A percentile compares a stretch with the other conserved stretches of the same genome.
phyloP scores from a whole-genome alignment of 371 early-diverging fungal genomes.

The Dipsacomyces acuminosporus region DNA sequence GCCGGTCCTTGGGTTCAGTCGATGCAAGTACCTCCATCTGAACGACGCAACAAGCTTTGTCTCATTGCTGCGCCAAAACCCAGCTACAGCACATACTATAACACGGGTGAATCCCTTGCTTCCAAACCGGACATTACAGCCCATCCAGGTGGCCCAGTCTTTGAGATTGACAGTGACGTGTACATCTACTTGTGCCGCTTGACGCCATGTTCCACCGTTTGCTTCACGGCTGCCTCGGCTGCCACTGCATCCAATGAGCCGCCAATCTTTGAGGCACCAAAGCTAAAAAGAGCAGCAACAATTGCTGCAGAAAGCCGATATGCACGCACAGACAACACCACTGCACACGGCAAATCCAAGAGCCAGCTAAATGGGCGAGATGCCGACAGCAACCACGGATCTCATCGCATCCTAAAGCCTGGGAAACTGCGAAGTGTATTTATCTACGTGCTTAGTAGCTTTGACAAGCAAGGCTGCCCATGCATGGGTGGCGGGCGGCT shows the following conservation, averaged over 20 bases:
- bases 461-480: constrained; percentile 16
- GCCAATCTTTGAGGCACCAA: constrained; percentile 27
- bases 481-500: constrained; percentile 25
- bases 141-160: constrained; percentile 7
- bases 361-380: too few species aligned
- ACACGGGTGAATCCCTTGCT: constrained; percentile 8
- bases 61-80: constrained; percentile 30
- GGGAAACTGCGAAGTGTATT: constrained; percentile 16
- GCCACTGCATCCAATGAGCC: constrained; percentile 14
- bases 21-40: constrained; percentile 28
- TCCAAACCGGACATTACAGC: constrained; percentile 17
- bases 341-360: too few species aligned
- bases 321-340: neutral
- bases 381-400: neutral
- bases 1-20: constrained; percentile 38
- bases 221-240: constrained; percentile 9
- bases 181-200: constrained; percentile 39
- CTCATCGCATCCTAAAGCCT: neutral
- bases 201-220: constrained; percentile 26
- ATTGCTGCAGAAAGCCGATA: constrained; percentile 1
- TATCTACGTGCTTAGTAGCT: constrained; percentile 26
- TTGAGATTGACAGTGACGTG: constrained; percentile 44
- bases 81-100: constrained; percentile 4
- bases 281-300: constrained; percentile 24
- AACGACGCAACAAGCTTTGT: constrained; percentile 34